Evolutionary conservation across 2,329 filamentous ascomycete genomes (phyloP), one percentile per base, ranked within the genome.

Genomic region (Neocucurbitaria cava): DNA sequence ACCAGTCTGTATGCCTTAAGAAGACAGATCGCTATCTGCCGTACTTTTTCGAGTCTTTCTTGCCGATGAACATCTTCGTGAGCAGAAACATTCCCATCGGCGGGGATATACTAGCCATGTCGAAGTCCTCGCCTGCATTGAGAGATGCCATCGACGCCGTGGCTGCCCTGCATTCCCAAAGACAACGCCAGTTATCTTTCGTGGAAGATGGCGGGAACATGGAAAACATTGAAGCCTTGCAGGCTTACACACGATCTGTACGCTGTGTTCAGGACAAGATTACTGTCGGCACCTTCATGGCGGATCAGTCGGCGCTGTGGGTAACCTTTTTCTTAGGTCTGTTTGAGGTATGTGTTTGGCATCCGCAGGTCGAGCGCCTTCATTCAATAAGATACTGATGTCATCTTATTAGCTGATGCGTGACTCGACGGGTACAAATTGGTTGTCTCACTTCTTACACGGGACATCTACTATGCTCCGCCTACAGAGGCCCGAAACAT

Each of bases 401-500:
- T 42, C 54, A 21, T 56, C 11, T 15, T 21, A 10, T n/a, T 23
- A 71, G 68, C 46, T 70, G 23, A 71, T 69, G 67, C 66, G 62
- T 13, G 67, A 71, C 33, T 57, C 54, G 2, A 65, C 63, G 11
- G 68, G 68, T 20, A 54, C 42, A 3, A 66, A 66, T 20, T 71
- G 68, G 68, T 58, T 70, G 0, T 61, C 63, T 3, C 68, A 70
- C 28, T 71, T 71, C 36, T 38, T 70, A 11, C 61, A 69, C 28
- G 67, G 68, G 15, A 70, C 68, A 40, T 69, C 62, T 39, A 56
- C 62, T 13, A 62, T 71, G 21, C 53, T 71, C 4, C 61, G 62
- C 11, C 46, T 70, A 20, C 66, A 66, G 38, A 42, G 53, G 3
- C 67, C 65, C 3, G 40, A 30, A 3, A 48, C 48, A 20, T 47